phyloP scores from a whole-genome alignment of 164 flowering plant species.

The Cinnamomum micranthum region DNA sequence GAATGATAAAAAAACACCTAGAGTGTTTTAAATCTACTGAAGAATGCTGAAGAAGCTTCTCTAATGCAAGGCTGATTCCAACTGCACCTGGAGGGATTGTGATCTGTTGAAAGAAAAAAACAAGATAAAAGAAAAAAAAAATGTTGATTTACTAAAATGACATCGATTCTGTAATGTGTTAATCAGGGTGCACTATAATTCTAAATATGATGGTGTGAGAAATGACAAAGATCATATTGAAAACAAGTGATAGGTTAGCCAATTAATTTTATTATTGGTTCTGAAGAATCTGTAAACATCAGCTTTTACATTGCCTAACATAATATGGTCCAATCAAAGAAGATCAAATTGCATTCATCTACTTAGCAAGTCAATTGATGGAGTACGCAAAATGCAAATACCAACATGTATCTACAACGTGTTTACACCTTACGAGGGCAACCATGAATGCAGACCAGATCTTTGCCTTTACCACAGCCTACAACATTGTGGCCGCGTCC shows the following conservation, averaged over 20 bases:
- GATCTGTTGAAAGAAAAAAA: slow-evolving; percentile 41
- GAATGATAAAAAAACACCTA: slow-evolving; percentile 35
- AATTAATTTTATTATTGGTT: neutral
- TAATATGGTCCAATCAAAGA: neutral
- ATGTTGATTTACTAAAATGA: neutral
- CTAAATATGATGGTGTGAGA: neutral
- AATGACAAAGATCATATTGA: neutral
- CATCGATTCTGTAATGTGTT: neutral
- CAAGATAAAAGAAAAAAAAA: neutral
- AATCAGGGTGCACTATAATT: neutral
- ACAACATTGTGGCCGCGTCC: too few species aligned
- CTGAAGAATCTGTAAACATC: neutral
- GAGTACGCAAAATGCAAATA: neutral
- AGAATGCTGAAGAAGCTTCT: slow-evolving; percentile 62
- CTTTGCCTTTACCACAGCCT: too few species aligned
- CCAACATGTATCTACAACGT: too few species aligned
- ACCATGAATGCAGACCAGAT: too few species aligned
- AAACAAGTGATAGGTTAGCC: neutral
- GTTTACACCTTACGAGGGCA: too few species aligned
- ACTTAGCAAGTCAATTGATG: neutral
- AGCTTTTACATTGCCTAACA: neutral
- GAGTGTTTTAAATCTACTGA: slow-evolving; percentile 45
- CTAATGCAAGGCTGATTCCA: slow-evolving; percentile 87
- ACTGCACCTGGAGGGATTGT: slow-evolving; percentile 79
- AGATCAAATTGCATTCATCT: neutral